Percentiles rank a stretch among this genome's conserved stretches.
These are phyloP conservation scores for Bruguiera sexangula DNA, from an alignment of 345 rosid species.

Conservation along the genomic window DNA sequence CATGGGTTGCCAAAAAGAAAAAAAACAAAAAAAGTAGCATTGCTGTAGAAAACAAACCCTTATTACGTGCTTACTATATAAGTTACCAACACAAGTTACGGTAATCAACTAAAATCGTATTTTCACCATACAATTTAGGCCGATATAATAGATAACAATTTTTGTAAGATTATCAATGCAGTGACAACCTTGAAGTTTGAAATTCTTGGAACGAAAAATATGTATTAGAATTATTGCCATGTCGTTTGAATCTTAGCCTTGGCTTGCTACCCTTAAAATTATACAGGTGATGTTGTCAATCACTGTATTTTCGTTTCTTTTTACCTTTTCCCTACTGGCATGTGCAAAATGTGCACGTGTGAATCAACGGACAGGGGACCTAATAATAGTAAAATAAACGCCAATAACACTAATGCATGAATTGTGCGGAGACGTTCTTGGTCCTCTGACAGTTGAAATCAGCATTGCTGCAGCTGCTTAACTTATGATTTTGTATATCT, in stretches of 20 bases:
- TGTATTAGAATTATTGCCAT: not conserved
- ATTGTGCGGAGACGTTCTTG: conserved; percentile 1
- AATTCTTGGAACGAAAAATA: not conserved
- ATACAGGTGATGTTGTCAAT: too few species aligned
- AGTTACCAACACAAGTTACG: too few species aligned
- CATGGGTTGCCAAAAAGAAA: too few species aligned
- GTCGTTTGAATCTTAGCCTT: not conserved
- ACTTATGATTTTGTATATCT: not conserved
- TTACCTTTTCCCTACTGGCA: not conserved
- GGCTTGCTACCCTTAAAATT: not conserved
- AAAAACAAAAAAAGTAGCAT: too few species aligned
- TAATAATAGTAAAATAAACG: not conserved
- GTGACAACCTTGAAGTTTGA: not conserved
- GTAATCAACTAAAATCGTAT: too few species aligned
- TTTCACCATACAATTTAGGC: too few species aligned
- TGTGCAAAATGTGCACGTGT: not conserved
- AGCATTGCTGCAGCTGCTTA: not conserved
- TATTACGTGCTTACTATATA: not conserved
- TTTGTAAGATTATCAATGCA: too few species aligned
- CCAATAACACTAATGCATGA: not conserved
- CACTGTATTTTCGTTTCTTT: too few species aligned
- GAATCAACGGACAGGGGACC: not conserved
- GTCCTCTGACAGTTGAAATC: not conserved
- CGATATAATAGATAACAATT: too few species aligned
- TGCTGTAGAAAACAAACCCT: not conserved